These are phyloP conservation scores for Globisporangium okanoganense DNA, from an alignment of 352 stramenopile species.

Conservation along the genomic window DNA sequence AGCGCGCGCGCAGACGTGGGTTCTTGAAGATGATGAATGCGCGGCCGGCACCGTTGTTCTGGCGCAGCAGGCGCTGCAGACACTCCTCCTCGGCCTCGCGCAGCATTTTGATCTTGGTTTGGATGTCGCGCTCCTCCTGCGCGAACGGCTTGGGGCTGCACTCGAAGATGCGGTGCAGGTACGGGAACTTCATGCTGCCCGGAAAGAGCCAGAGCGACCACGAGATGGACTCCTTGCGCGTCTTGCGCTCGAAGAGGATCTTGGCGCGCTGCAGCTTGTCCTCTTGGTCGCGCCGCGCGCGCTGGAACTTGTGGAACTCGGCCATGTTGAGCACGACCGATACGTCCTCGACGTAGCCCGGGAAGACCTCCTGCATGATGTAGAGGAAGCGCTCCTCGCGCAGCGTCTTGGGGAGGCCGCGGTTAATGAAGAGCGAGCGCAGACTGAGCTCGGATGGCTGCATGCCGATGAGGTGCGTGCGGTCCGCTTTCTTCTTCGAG, in stretches of 20 bases:
- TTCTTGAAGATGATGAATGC: constrained; percentile 84
- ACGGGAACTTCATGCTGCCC: constrained; percentile 70
- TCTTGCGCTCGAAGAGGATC: constrained; percentile 40
- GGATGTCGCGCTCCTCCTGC: constrained; percentile 29
- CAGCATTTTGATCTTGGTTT: constrained; percentile 51
- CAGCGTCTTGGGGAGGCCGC: constrained; percentile 67
- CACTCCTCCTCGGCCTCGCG: constrained; percentile 46
- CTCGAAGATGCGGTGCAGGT: constrained; percentile 46
- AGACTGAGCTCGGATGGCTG: constrained; percentile 69
- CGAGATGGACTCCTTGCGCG: constrained; percentile 38
- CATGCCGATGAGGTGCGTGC: constrained; percentile 75
- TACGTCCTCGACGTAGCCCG: constrained; percentile 75
- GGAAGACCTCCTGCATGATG: constrained; percentile 80
- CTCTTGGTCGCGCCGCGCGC: constrained; percentile 41
- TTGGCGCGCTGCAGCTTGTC: constrained; percentile 54
- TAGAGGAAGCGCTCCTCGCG: constrained; percentile 72
- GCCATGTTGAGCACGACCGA: constrained; percentile 79
- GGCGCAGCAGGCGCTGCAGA: constrained; percentile 52
- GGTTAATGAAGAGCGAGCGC: constrained; percentile 77
- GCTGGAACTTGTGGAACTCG: constrained; percentile 64
- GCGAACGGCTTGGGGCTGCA: constrained; percentile 40
- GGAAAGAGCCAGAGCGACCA: constrained; percentile 68
- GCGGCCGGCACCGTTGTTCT: constrained; percentile 70
- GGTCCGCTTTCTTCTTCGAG: constrained; percentile 17
- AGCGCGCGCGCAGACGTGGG: constrained; percentile 59